Percentiles rank a stretch among this genome's conserved stretches.
These are phyloP conservation scores for Staphylotrichum tortipilum DNA, from an alignment of 495 filamentous ascomycete species.

Conservation along the genomic window DNA sequence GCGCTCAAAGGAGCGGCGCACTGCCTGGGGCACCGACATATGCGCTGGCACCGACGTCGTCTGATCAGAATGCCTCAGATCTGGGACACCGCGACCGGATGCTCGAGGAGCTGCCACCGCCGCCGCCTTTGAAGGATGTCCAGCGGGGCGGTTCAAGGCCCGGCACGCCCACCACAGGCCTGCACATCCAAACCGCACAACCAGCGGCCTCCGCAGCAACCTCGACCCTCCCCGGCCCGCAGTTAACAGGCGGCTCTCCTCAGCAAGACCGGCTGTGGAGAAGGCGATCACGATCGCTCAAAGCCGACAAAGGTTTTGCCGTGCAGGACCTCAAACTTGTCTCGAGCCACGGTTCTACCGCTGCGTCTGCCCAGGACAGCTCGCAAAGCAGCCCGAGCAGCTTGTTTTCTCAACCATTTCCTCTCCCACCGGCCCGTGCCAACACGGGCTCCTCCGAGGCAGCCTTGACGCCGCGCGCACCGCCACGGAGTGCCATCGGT, in stretches of 20 bases:
- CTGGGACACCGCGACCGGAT: conserved; percentile 7
- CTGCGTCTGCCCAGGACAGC: conserved; percentile 14
- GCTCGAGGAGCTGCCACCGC: conserved; percentile 25
- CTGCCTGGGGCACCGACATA: background rate
- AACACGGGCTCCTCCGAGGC: background rate
- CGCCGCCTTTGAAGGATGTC: conserved; percentile 32
- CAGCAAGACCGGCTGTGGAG: conserved; percentile 36
- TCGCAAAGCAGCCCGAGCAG: conserved; percentile 4
- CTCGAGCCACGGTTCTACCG: conserved; percentile 38
- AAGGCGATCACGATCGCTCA: conserved; percentile 39
- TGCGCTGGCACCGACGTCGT: conserved; percentile 10
- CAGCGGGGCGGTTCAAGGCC: conserved; percentile 2
- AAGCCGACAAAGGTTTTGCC: conserved; percentile 31
- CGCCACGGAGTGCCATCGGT: conserved; percentile 12
- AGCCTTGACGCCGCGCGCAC: conserved; percentile 8
- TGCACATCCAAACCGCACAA: conserved; percentile 8
- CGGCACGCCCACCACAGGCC: conserved; percentile 12
- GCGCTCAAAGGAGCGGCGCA: conserved; percentile 2
- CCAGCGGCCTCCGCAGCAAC: conserved; percentile 9
- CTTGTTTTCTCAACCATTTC: conserved; percentile 7
- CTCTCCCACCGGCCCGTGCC: conserved; percentile 5
- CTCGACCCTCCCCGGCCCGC: too few species aligned
- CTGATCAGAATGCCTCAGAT: conserved; percentile 18
- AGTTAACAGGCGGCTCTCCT: conserved; percentile 20
- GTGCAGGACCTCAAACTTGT: conserved; percentile 37